Base-by-base conservation (phyloP, 441 rosid genomes). In the Gossypium armourianum region DNA sequence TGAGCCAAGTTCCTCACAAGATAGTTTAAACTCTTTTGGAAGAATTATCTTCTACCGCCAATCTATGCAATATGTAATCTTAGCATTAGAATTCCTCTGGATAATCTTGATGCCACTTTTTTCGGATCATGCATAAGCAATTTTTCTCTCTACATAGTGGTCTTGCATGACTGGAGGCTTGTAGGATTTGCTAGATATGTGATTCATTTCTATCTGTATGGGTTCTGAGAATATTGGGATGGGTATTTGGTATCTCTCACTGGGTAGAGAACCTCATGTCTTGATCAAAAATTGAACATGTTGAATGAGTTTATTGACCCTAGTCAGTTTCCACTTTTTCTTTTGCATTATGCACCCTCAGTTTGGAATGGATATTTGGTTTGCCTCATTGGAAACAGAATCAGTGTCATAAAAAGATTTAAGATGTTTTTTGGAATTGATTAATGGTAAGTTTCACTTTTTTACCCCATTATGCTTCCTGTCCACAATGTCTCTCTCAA, bases 331-430 rank as follows among this genome's bases (percentile, higher is more conserved):
- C 52, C 45, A 13, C 20, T 13, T 7, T 19, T 17, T 50, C 4
- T 24, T 66, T 50, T 50, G 40, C 58, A 66, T 50, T 26, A 8
- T 66, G 26, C 26, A 52, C 60, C 49, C 8, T 26, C 71, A 52
- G 61, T 45, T 50, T 52, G 71, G 61, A 59, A 50, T 28, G 2
- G 16, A 47, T 67, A 52, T 50, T 67, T 16, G 45, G 45, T 67
- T 28, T 28, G 16, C 45, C 54, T 56, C 32, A 40, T n/a, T 28
- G 57, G 71, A 69, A 69, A 36, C 29, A 55, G 29, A 54, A 36
- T 9, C 52, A 2, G 13, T 21, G 13, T 66, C 54, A 43, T 49
- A 1, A 15, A n/a, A 15, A 43, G 15, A 23, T 16, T 49, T 24
- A 49, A 13, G 4, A 13, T 50, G n/a, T 16, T 53, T 32, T 6